These are phyloP conservation scores for Zygoascus bituminiphila DNA, from an alignment of 805 yeast genomes.

Conservation along the genomic window DNA sequence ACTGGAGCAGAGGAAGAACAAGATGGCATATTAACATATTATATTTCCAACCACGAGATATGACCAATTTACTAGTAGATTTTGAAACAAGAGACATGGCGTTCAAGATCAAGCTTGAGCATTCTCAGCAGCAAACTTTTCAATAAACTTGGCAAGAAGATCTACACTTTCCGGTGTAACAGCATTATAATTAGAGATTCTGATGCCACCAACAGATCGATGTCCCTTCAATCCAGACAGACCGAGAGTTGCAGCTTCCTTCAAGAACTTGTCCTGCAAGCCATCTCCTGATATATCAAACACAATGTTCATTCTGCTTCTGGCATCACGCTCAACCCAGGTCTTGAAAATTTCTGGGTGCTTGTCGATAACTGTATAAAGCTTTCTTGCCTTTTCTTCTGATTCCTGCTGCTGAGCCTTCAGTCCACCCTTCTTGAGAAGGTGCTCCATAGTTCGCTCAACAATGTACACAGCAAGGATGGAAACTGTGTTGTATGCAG, in stretches of 20 bases:
- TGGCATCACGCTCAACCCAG: conserved; percentile 53
- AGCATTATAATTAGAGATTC: conserved; percentile 90
- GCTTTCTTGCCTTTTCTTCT: conserved; percentile 47
- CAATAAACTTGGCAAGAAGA: conserved; percentile 47
- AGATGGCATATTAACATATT: conserved; percentile 18
- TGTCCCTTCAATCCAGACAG: conserved; percentile 88
- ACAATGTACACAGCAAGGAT: conserved; percentile 84
- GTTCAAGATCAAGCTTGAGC: no score
- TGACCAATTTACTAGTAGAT: no score
- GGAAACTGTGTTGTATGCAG: conserved; percentile 94
- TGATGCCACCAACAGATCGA: conserved; percentile 94
- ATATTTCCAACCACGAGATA: conserved; percentile 13
- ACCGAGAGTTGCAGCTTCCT: conserved; percentile 50
- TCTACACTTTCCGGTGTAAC: conserved; percentile 55
- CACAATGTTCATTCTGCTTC: conserved; percentile 91
- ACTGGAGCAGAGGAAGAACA: conserved; percentile 15
- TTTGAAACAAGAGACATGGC: not conserved
- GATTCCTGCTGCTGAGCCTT: conserved; percentile 49
- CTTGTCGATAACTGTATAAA: conserved; percentile 60
- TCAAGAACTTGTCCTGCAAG: conserved; percentile 60
- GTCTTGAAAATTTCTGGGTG: conserved; percentile 56
- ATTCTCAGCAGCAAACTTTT: conserved; percentile 40
- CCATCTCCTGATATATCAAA: conserved; percentile 62
- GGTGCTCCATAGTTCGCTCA: conserved; percentile 61
- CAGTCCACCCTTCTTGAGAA: conserved; percentile 68